Conservation (phyloP, 352 stramenopile species). For the Thalassiosira sp. region DNA sequence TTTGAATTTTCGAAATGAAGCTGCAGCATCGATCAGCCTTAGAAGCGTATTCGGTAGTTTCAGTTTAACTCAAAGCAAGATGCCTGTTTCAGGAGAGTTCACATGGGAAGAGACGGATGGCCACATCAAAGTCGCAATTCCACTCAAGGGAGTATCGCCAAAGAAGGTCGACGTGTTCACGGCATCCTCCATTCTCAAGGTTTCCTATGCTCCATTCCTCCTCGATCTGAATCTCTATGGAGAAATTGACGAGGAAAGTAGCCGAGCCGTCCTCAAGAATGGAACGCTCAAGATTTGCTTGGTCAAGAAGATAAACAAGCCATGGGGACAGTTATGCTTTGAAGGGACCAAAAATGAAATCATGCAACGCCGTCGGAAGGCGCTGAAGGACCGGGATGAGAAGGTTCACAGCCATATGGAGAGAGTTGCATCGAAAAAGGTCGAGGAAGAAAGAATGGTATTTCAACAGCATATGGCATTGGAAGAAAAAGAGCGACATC, state of each 20-base stretch:
- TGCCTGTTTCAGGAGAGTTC: slow-evolving; percentile 53
- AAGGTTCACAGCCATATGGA: slow-evolving; percentile 35
- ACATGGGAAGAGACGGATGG: slow-evolving; percentile 56
- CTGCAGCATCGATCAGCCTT: no score
- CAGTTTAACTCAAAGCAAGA: slow-evolving; percentile 10
- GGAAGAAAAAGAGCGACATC: slow-evolving; percentile 48
- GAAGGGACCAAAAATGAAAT: slow-evolving; percentile 45
- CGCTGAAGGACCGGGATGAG: slow-evolving; percentile 28
- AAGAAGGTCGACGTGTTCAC: slow-evolving; percentile 58
- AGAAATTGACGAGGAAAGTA: slow-evolving; percentile 48
- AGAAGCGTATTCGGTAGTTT: no score
- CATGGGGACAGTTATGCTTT: slow-evolving; percentile 45
- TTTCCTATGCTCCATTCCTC: slow-evolving; percentile 56
- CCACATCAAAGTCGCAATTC: slow-evolving; percentile 40
- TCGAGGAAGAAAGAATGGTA: slow-evolving; percentile 60
- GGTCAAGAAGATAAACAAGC: slow-evolving; percentile 32
- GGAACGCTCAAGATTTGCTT: slow-evolving; percentile 50
- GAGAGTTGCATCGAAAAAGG: slow-evolving; percentile 41
- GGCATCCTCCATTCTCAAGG: slow-evolving; percentile 37
- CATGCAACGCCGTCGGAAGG: slow-evolving; percentile 20
- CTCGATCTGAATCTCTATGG: slow-evolving; percentile 52
- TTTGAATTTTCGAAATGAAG: background rate
- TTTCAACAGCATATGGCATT: slow-evolving; percentile 59
- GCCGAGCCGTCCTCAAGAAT: slow-evolving; percentile 54
- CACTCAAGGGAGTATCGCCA: slow-evolving; percentile 41